phyloP scores from a whole-genome alignment of 2,329 filamentous ascomycete genomes.

The Pseudomassariella vexata region DNA sequence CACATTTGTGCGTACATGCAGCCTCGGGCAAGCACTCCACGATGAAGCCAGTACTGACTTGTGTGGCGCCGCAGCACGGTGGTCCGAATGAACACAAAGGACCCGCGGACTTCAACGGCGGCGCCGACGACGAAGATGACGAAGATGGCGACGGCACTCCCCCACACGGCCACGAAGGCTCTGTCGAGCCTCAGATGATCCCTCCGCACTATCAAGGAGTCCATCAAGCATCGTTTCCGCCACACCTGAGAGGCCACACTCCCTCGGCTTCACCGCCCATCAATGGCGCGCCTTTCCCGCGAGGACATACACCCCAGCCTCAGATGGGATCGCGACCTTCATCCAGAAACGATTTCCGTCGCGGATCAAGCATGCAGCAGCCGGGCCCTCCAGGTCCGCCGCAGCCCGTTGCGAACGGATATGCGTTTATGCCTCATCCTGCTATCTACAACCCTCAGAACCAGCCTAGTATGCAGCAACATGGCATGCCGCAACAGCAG shows the following conservation, averaged over 20 bases:
- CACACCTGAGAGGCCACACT: constrained; percentile 76
- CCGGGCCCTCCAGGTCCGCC: constrained; percentile 56
- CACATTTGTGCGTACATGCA: constrained; percentile 76
- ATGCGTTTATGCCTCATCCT: constrained; percentile 79
- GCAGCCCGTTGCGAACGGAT: constrained; percentile 62
- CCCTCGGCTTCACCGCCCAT: constrained; percentile 87
- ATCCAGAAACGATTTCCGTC: constrained; percentile 74
- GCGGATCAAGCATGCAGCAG: constrained; percentile 69
- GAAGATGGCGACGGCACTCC: constrained; percentile 71
- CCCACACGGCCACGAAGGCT: constrained; percentile 55
- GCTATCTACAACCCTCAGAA: constrained; percentile 73
- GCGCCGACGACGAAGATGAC: constrained; percentile 79
- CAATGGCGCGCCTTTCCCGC: constrained; percentile 66
- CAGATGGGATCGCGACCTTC: constrained; percentile 68
- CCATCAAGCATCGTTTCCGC: constrained; percentile 63
- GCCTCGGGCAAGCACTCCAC: constrained; percentile 6
- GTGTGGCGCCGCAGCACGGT: constrained; percentile 61
- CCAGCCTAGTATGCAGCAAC: constrained; percentile 34
- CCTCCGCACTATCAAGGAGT: constrained; percentile 66
- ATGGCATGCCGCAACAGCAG: constrained; percentile 27
- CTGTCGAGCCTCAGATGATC: constrained; percentile 54
- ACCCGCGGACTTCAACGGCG: constrained; percentile 83
- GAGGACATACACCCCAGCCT: constrained; percentile 78
- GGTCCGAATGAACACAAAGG: constrained; percentile 94
- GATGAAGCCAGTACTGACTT: background rate